Base-by-base conservation (phyloP, 2,329 filamentous ascomycete genomes). In the Colletotrichum orbiculare region DNA sequence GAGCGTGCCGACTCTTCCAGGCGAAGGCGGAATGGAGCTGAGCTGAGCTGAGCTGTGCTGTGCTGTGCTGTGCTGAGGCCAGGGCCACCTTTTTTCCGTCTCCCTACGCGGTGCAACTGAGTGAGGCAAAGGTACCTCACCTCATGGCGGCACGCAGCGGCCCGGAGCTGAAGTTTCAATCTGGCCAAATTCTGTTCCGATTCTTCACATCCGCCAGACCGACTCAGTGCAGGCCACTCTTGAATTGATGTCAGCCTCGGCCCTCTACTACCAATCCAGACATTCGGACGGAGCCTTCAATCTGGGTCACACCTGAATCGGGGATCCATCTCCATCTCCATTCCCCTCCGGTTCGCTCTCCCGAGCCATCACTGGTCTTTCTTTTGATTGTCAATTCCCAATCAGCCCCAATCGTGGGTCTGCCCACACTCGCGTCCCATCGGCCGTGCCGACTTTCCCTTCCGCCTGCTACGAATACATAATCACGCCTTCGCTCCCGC, bases 381-480 rank as follows among this genome's bases (percentile, higher is more conserved):
- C 38, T 34, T 39, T 52, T 53, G 34, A 53, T 60, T 60, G 48
- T 42, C 55, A 58, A 11, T 50, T 58, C 43, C 48, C 34, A 6
- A 35, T 43, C 50, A 15, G 50, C 49, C 57, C 57, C 50, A 45
- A 15, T 25, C 61, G 61, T 64, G 56, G 56, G 50, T 48, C 49
- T n/a, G 43, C 37, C 38, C 46, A 42, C 45, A 46, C 55, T 35
- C 13, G 37, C 39, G 15, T 62, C 57, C 13, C 42, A 54, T 65
- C 52, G 63, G 63, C 63, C 42, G 63, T 65, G 58, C 63, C 63
- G 58, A 57, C 12, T 4, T 43, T 41, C n/a, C 42, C 39, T 42
- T 52, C 46, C 33, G 25, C 53, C 37, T 34, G 25, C 59, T 58
- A 8, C 43, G 25, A 9, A 17, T 62, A 65, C 47, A 63, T 63